Evolutionary conservation across 2,329 filamentous ascomycete species (phyloP), one percentile per base, ranked within the genome.

Genomic region (Zopfia rhizophila): DNA sequence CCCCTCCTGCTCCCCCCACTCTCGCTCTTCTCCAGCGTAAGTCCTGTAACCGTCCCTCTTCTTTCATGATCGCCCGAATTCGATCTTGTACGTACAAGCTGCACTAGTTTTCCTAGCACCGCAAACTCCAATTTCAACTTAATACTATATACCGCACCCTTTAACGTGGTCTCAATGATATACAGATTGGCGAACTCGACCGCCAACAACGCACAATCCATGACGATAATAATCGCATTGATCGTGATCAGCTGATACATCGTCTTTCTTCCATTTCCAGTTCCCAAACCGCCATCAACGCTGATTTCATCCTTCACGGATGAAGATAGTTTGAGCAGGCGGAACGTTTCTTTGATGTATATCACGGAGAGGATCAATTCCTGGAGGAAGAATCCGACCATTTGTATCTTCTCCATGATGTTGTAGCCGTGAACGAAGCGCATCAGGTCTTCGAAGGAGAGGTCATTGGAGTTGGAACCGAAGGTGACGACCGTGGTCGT

Each of bases 41-140:
- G 33, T 2, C 51, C 52, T 5, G 55, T 55, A n/a, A 37, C 22
- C 14, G 16, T 27, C 33, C 40, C 14, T 16, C 44, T 48, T 7
- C 39, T 29, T 8, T 17, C 43, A 40, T 39, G 35, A 7, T 48
- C 49, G 22, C 46, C 56, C 29, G 56, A 60, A 19, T 54, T 55
- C 2, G 60, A 61, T 22, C 50, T 53, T 11, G 47, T 51, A 29
- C 55, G 29, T 48, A 69, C 27, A 18, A 71, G 56, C 25, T 68
- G 60, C 12, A 78, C 73, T 3, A 79, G 60, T 24, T 72, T 70
- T 19, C 81, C 72, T 7, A 85, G 68, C 28, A 85, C 77, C 12
- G 79, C 77, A 50, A 79, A 78, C 62, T 85, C 82, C n/a, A 82
- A 73, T 48, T 82, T 81, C 28, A 82, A 69, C 53, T 78, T 78